These are phyloP conservation scores for Pinus taeda DNA, from an alignment of 75 land plant species.

Conservation along the genomic window DNA sequence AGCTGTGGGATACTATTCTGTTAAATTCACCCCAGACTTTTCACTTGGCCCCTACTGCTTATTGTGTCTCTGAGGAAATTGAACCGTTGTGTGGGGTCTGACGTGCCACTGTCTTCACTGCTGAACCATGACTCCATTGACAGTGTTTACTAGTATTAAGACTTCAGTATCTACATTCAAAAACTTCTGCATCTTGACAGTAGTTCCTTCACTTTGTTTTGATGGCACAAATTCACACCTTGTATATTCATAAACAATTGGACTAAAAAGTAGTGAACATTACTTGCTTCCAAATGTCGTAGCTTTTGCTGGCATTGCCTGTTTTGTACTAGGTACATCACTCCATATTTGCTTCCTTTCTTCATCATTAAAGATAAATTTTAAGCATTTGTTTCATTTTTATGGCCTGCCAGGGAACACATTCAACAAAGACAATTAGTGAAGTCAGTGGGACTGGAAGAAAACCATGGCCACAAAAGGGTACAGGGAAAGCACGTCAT, in stretches of 20 bases:
- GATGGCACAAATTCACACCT: not conserved
- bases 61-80: too few species aligned
- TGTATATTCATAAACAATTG: not conserved
- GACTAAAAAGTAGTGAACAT: not conserved
- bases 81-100: too few species aligned
- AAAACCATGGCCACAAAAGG: constrained; percentile 87
- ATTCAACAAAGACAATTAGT: constrained; percentile 87
- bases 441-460: constrained; percentile 98
- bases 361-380: not conserved
- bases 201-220: not conserved
- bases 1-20: too few species aligned
- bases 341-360: not conserved
- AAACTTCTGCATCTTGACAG: not conserved
- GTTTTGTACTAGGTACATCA: not conserved
- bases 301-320: not conserved
- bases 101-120: too few species aligned
- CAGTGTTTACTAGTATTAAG: too few species aligned
- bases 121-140: too few species aligned
- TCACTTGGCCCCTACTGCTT: too few species aligned
- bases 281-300: not conserved
- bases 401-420: constrained; percentile 70
- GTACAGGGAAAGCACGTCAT: constrained; percentile 92
- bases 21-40: too few species aligned
- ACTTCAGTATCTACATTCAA: not conserved
- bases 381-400: not conserved